These are phyloP conservation scores for Cutaneotrichosporon spelunceum DNA, from an alignment of 1,284 basidiomycete species.

Conservation along the genomic window DNA sequence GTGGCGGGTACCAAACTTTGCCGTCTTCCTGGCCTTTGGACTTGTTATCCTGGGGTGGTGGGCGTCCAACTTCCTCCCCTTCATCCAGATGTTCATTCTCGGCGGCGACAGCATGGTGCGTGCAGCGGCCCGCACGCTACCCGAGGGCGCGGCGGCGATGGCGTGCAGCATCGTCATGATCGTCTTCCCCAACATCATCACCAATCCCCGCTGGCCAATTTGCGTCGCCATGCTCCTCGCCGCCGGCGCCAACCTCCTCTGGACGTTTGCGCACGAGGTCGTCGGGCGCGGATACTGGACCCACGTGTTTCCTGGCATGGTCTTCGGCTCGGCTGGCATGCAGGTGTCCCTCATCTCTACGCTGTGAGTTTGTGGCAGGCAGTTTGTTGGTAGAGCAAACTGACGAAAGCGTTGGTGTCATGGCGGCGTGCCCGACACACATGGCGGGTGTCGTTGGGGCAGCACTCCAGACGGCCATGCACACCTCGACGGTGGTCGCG, in stretches of 20 bases:
- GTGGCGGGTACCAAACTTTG: conserved; percentile 39
- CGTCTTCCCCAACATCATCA: conserved; percentile 15
- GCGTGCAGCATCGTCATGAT: conserved; percentile 16
- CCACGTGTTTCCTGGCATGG: conserved; percentile 27
- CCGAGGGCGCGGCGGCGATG: conserved; percentile 27
- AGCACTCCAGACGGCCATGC: conserved; percentile 10
- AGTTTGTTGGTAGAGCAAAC: too few species aligned
- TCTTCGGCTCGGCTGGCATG: conserved; percentile 25
- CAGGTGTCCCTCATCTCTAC: conserved; percentile 27
- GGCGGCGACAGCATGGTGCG: conserved; percentile 29
- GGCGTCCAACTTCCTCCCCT: conserved; percentile 23
- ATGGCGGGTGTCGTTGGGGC: conserved; percentile 27
- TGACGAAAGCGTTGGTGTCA: conserved; percentile 9
- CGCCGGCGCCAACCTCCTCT: conserved; percentile 18
- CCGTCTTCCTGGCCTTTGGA: conserved; percentile 30
- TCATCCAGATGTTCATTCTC: conserved; percentile 25
- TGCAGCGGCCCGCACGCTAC: conserved; percentile 28
- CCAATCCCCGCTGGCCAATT: conserved; percentile 25
- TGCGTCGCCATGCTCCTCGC: conserved; percentile 26
- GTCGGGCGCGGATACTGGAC: conserved; percentile 27
- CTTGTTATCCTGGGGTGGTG: conserved; percentile 33
- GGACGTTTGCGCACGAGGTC: conserved; percentile 17
- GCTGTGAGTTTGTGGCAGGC: too few species aligned
- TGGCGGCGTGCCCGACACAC: conserved; percentile 2
- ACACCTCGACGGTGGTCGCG: conserved; percentile 12